These are phyloP conservation scores for Talaromyces wortmannii DNA, from an alignment of 495 filamentous ascomycete species.

Conservation along the genomic window DNA sequence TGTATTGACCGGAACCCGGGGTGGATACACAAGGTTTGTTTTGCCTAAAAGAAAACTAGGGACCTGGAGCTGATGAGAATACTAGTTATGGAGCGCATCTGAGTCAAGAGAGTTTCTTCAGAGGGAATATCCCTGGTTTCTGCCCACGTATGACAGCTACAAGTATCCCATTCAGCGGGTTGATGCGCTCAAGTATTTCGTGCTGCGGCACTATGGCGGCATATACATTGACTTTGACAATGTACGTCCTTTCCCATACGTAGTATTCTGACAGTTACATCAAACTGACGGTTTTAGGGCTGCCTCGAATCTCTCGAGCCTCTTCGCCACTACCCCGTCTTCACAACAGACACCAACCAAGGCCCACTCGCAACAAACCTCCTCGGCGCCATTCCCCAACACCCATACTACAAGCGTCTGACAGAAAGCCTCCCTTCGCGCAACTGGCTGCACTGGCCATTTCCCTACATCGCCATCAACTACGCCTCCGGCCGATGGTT, in stretches of 20 bases:
- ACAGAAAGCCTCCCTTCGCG: constrained; percentile 9
- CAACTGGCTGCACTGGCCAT: constrained; percentile 4
- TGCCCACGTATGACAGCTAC: constrained; percentile 61
- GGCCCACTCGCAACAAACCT: constrained; percentile 14
- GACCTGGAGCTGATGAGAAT: neutral
- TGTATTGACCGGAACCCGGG: constrained; percentile 5
- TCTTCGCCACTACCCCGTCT: constrained; percentile 10
- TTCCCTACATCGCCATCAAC: constrained; percentile 11
- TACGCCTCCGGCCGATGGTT: constrained; percentile 13
- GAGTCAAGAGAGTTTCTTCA: constrained; percentile 53
- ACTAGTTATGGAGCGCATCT: constrained; percentile 60
- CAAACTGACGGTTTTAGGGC: constrained; percentile 3
- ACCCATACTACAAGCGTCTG: constrained; percentile 10
- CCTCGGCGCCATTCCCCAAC: constrained; percentile 6
- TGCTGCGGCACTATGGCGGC: constrained; percentile 60
- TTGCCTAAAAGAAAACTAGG: neutral
- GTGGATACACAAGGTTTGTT: constrained; percentile 5
- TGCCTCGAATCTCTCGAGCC: constrained; percentile 11
- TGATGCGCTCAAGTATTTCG: constrained; percentile 65
- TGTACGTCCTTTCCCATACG: neutral
- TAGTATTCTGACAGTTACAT: neutral
- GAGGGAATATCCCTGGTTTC: constrained; percentile 59
- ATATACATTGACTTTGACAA: constrained; percentile 67
- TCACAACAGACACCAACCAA: constrained; percentile 9
- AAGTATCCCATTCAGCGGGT: constrained; percentile 61